Conservation (phyloP, 345 rosid genomes). For the Salix purpurea region DNA sequence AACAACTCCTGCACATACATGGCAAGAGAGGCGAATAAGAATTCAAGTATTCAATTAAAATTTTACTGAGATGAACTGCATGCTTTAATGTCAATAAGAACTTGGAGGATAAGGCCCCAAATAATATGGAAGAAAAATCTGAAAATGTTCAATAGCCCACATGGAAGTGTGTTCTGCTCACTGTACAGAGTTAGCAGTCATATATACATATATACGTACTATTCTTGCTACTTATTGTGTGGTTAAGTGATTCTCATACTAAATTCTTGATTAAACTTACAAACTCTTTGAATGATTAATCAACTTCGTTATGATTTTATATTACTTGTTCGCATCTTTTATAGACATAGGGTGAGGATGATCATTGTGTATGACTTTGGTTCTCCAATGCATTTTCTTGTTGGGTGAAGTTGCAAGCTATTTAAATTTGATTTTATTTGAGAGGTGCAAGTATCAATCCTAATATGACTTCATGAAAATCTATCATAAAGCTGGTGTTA, state of each 20-base stretch:
- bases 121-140: neutral
- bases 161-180: neutral
- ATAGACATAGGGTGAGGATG: too few relatives aligned
- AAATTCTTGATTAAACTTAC: too few relatives aligned
- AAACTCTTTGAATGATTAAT: too few relatives aligned
- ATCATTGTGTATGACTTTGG: too few relatives aligned
- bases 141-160: neutral
- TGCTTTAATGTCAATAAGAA: neutral
- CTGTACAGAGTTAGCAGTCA: neutral
- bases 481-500: neutral
- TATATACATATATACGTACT: too few relatives aligned
- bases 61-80: neutral
- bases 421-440: too few relatives aligned
- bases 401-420: too few relatives aligned
- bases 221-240: too few relatives aligned
- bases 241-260: too few relatives aligned
- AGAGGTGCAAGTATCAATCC: neutral
- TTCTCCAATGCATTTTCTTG: too few relatives aligned
- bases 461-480: neutral
- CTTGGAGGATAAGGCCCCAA: neutral
- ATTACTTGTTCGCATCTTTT: too few relatives aligned
- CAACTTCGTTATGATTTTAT: too few relatives aligned
- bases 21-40: neutral
- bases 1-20: constrained; percentile 55
- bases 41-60: neutral